These are phyloP conservation scores for Tulasnella sp. DNA, from an alignment of 768 basidiomycete species.

Conservation along the genomic window DNA sequence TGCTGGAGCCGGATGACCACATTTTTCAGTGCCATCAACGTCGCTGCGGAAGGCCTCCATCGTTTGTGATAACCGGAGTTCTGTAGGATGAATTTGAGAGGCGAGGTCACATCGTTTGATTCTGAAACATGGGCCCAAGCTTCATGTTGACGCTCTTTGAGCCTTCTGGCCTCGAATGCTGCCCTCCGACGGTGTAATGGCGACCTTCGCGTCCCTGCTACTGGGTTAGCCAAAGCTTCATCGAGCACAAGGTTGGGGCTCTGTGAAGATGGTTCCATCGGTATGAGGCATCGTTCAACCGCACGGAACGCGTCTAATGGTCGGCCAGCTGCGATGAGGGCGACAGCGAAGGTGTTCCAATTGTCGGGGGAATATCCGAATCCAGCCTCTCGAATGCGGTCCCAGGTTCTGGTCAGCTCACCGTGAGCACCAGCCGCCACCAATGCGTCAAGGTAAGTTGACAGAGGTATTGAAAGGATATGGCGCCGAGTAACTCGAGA, in stretches of 20 bases:
- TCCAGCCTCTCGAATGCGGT: slow-evolving; percentile 43
- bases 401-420: slow-evolving; percentile 58
- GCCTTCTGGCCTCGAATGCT: background rate
- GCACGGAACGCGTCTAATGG: slow-evolving; percentile 75
- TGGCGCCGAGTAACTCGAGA: slow-evolving; percentile 26
- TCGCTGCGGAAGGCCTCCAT: slow-evolving; percentile 1
- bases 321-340: slow-evolving; percentile 69
- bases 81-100: background rate
- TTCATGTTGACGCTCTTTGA: background rate
- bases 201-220: background rate
- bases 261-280: background rate
- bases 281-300: slow-evolving; percentile 52
- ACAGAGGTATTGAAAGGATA: slow-evolving; percentile 64
- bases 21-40: background rate
- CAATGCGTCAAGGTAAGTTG: slow-evolving; percentile 68
- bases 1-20: background rate
- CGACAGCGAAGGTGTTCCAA: slow-evolving; percentile 77
- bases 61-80: background rate
- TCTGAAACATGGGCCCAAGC: background rate
- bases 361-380: slow-evolving; percentile 80
- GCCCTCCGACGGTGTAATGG: background rate
- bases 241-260: background rate
- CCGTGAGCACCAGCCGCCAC: slow-evolving; percentile 50
- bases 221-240: background rate
- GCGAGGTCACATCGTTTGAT: background rate